Evolutionary conservation across 2,329 filamentous ascomycete genomes (phyloP).

Genomic region (Fusarium sambucinum): DNA sequence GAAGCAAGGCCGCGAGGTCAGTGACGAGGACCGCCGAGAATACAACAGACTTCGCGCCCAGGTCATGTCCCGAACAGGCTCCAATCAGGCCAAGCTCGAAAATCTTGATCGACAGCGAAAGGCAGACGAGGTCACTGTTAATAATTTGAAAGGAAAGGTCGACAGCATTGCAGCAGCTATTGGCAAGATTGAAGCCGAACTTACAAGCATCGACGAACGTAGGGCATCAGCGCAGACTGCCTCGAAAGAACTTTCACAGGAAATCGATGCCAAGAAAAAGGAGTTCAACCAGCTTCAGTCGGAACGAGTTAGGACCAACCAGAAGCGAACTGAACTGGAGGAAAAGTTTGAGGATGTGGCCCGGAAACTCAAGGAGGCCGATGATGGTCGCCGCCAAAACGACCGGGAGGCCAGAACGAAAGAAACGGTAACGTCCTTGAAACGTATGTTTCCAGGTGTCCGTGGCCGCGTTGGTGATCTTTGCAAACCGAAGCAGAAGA

Average conservation of each 20-base stretch:
- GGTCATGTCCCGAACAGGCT: constrained; percentile 83
- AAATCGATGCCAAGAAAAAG: constrained; percentile 91
- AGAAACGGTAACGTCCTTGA: constrained; percentile 86
- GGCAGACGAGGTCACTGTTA: constrained; percentile 90
- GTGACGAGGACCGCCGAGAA: constrained; percentile 86
- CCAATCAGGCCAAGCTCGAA: constrained; percentile 85
- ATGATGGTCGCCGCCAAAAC: constrained; percentile 86
- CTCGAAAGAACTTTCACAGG: constrained; percentile 76
- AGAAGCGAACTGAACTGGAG: constrained; percentile 88
- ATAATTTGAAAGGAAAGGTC: constrained; percentile 88
- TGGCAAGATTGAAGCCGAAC: constrained; percentile 79
- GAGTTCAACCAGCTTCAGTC: constrained; percentile 88
- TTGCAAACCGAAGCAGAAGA: constrained; percentile 97
- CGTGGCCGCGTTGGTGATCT: constrained; percentile 90
- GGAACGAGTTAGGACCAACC: constrained; percentile 82
- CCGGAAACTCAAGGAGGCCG: constrained; percentile 84
- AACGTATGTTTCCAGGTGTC: constrained; percentile 91
- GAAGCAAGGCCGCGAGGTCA: constrained; percentile 88
- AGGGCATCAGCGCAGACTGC: constrained; percentile 71
- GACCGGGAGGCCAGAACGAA: constrained; percentile 83
- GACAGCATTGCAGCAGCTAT: constrained; percentile 80
- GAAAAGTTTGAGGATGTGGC: constrained; percentile 89
- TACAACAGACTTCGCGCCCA: constrained; percentile 88
- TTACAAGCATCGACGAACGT: constrained; percentile 75
- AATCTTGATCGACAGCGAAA: constrained; percentile 90